phyloP scores from a whole-genome alignment of 805 yeast genomes.

The Candida loeiensis region DNA sequence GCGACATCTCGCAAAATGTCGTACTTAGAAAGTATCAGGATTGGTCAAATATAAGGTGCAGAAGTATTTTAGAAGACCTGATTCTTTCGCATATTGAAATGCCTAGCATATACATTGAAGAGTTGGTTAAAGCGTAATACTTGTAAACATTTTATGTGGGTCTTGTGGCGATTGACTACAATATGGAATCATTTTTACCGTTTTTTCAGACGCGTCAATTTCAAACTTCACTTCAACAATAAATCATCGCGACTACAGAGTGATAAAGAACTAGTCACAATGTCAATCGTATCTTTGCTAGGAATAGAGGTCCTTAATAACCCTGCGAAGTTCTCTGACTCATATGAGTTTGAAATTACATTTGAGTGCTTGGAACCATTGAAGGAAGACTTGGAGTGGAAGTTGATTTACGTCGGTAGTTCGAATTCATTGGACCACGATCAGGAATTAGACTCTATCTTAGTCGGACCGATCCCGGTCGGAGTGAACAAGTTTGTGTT shows the following conservation, averaged over 20 bases:
- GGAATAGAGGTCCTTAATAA: conserved; percentile 91
- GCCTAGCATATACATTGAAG: too few relatives aligned
- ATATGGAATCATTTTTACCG: too few relatives aligned
- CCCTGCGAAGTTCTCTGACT: conserved; percentile 90
- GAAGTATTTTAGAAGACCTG: too few relatives aligned
- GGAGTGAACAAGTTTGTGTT: conserved; percentile 92
- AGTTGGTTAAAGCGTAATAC: too few relatives aligned
- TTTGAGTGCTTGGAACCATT: conserved; percentile 94
- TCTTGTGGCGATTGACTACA: too few relatives aligned
- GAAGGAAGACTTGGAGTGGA: conserved; percentile 94
- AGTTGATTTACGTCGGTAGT: conserved; percentile 93
- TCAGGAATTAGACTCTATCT: conserved; percentile 89
- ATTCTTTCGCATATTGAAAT: too few relatives aligned
- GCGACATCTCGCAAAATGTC: too few relatives aligned
- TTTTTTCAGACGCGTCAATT: conserved; percentile 7
- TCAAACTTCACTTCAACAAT: conserved; percentile 3
- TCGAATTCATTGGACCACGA: conserved; percentile 93
- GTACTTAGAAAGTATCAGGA: too few relatives aligned
- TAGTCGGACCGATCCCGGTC: conserved; percentile 99
- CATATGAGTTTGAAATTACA: conserved; percentile 95
- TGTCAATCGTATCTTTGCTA: conserved; percentile 91
- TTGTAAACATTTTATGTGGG: too few relatives aligned
- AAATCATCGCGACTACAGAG: neutral
- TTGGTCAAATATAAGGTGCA: too few relatives aligned
- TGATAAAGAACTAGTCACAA: conserved; percentile 20